phyloP scores from a whole-genome alignment of 768 basidiomycete species.

The Auriculariales sp. region DNA sequence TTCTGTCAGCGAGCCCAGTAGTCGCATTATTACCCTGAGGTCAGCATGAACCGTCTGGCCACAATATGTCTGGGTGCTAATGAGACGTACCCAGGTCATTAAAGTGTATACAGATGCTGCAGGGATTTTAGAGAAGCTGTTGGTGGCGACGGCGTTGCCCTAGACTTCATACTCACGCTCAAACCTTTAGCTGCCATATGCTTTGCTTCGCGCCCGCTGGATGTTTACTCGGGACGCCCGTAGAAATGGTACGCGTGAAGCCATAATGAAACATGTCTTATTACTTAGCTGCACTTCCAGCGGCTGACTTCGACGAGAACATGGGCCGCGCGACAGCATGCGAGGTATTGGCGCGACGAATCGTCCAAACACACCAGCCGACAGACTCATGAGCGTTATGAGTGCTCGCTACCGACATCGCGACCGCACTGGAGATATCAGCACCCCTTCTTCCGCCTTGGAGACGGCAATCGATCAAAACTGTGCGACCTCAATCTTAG shows the following conservation, averaged over 20 bases:
- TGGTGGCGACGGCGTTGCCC: conserved; percentile 14
- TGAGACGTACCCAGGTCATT: conserved; percentile 35
- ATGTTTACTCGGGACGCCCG: conserved; percentile 43
- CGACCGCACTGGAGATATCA: conserved; percentile 62
- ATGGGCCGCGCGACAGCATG: conserved; percentile 66
- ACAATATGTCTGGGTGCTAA: not conserved
- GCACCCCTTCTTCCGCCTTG: conserved; percentile 60
- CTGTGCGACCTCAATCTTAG: conserved; percentile 21
- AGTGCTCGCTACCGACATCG: conserved; percentile 59
- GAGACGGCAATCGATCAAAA: conserved; percentile 89
- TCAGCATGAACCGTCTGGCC: not conserved
- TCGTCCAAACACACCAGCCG: conserved; percentile 56
- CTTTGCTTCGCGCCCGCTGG: conserved; percentile 58
- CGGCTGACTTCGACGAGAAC: conserved; percentile 82
- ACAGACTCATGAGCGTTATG: conserved; percentile 56
- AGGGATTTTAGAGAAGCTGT: conserved; percentile 84
- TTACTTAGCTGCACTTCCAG: not conserved
- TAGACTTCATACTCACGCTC: conserved; percentile 1
- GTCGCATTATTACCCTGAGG: conserved; percentile 61
- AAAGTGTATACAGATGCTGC: conserved; percentile 63
- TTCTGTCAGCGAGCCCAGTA: conserved; percentile 59
- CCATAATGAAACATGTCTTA: not conserved
- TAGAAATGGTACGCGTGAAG: not conserved
- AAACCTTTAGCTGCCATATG: conserved; percentile 54
- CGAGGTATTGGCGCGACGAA: conserved; percentile 68